Evolutionary conservation across 345 rosid species (phyloP), one percentile per base, ranked within the genome.

Genomic region (Brassica cretica): DNA sequence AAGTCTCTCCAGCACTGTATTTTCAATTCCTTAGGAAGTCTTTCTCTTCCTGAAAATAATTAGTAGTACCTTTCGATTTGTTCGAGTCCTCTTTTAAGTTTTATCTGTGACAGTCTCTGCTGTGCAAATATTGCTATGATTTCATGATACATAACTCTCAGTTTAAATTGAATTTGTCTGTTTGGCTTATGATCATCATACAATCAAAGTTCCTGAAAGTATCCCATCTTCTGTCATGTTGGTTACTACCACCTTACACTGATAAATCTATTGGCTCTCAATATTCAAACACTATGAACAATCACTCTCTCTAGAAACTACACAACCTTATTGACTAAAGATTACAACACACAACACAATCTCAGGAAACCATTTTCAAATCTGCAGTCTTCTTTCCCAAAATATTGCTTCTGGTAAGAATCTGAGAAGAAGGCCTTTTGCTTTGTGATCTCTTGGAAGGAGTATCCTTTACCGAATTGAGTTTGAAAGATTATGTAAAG

Each of bases 211-310:
- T 78, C 64, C 70, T 66, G 39, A 78, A 46, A 73, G 67, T 55
- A 33, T 66, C 55, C 10, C 37, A 68, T 37, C 71, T 68, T 68
- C 61, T 73, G 78, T 79, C 79, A 69, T 63, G 63, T 74, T 79
- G 71, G 53, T 63, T 46, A 61, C 35, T 16, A 51, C 73, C 29
- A 60, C 68, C 73, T 78, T 72, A 72, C 58, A 72, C 73, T 67
- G 77, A 35, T 68, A 33, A 33, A 78, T 64, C 82, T 79, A 68
- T 62, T 46, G 9, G 6, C 75, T 63, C 39, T 68, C 75, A 74
- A 63, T 68, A 70, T 69, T 79, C 67, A 74, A 68, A 68, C 21
- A 74, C 63, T 79, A 79, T 79, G 70, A 69, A 74, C 78, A 79
- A 29, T 79, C 75, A 73, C 70, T 74, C 66, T 74, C 66, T 63